Evolutionary conservation across 306 rosid species (phyloP), one percentile per base, ranked within the genome.

Genomic region (Corylus heterophylla): DNA sequence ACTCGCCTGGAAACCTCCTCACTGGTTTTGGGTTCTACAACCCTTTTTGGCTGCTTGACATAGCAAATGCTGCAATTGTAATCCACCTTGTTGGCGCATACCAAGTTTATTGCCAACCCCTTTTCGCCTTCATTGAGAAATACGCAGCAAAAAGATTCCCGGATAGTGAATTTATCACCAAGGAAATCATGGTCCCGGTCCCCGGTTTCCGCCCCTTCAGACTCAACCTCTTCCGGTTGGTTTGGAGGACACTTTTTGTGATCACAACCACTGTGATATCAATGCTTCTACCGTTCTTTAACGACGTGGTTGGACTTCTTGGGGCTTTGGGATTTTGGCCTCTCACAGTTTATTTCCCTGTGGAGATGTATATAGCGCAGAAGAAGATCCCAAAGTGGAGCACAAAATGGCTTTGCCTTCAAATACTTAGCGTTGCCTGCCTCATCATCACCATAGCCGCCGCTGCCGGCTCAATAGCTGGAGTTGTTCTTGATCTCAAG

Each of bases 271-370:
- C 96, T 31, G 55, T 90, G 20, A 73, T 90, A 62, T 88, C 97
- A 27, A 92, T 92, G 96, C 81, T 88, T 0, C 83, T 92, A 2
- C 97, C 97, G 2, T 92, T 92, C 81, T 92, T 92, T 78, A 92
- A 90, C 42, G 93, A 88, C 70, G 75, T 92, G 0, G 93, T 73
- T 3, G 97, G 91, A 25, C 91, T 92, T 67, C 91, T 92, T 42
- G 97, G 97, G 8, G 96, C 97, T 7, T 61, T 92, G 20, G 97
- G 92, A 11, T 92, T 92, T 78, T 92, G 97, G 97, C 97, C 97
- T 1, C 83, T 89, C 0, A 90, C 93, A 0, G 96, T 92, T 42
- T 92, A 85, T 83, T 90, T 90, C 82, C 97, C 97, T 0, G 97
- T 92, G 77, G 92, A 92, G 66, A 90, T 92, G 97, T 92, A 87